Percentiles rank a stretch among this genome's conserved stretches.
phyloP scores from a whole-genome alignment of 495 filamentous ascomycete species.

The Hypoxylon crocopeplum region DNA sequence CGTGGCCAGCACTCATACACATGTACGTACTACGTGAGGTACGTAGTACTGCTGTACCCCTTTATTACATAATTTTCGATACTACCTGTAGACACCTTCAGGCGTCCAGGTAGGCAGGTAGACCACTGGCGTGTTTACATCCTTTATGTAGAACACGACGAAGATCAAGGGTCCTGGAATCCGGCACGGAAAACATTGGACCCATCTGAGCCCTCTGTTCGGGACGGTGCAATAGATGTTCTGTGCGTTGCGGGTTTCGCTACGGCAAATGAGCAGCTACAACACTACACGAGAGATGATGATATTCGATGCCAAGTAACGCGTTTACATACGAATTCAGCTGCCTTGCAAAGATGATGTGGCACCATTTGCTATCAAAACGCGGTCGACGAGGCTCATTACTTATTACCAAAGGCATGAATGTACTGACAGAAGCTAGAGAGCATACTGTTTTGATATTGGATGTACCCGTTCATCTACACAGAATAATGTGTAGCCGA shows the following conservation, averaged over 20 bases:
- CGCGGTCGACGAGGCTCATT: too few species aligned
- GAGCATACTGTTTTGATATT: background rate
- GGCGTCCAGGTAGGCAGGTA: background rate
- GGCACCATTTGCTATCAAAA: too few species aligned
- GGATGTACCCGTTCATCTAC: background rate
- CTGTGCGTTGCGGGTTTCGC: background rate
- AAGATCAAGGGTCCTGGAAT: conserved; percentile 23
- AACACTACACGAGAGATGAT: too few species aligned
- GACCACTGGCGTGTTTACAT: background rate
- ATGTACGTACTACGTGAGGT: too few species aligned
- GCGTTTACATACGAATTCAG: too few species aligned
- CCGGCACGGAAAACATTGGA: conserved; percentile 2
- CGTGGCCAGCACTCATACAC: too few species aligned
- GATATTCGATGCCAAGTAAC: too few species aligned
- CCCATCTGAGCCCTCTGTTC: conserved; percentile 8
- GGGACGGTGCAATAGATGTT: conserved; percentile 21
- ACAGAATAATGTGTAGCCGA: conserved; percentile 14
- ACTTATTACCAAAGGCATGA: too few species aligned
- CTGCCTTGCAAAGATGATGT: too few species aligned
- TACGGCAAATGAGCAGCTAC: background rate
- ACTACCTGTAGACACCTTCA: too few species aligned
- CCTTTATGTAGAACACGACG: background rate
- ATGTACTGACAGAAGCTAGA: background rate
- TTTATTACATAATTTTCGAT: too few species aligned
- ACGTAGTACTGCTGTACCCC: too few species aligned